Evolutionary conservation across 805 yeast species (phyloP), one percentile per base, ranked within the genome.

Genomic region (Sugiyamaella mastotermitis): DNA sequence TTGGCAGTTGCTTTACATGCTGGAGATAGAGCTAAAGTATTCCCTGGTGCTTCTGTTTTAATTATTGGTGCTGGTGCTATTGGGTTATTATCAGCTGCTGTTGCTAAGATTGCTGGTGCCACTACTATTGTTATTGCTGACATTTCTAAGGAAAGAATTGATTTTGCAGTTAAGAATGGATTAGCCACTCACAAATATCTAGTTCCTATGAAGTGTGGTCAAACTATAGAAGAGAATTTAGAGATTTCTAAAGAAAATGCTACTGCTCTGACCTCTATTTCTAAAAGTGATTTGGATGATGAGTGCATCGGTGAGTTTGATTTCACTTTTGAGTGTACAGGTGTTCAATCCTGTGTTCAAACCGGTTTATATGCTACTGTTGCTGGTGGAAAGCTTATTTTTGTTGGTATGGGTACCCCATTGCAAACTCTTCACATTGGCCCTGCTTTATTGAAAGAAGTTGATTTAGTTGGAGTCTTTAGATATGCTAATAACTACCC

Each of bases 1-100:
- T 65, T 85, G 53, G 71, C 86, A 15, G 95, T 86, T 35, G 95
- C 82, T 36, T 87, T 85, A 4, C 95, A 86, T 56, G 86, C 87
- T 7, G 70, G 76, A 37, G 79, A 76, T 55, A 66, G 74, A 33
- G 67, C 80, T 14, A 68, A 74, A 10, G 76, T 86, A 29, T 59
- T 52, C 44, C 74, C 85, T 40, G 86, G 86, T 49, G 53, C 67
- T 4, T 58, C 53, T 3, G 62, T 74, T 8, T 62, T 72, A 3
- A 56, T 68, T 9, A 64, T 73, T 37, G 78, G 78, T 6, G 77
- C 71, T 7, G 78, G 78, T 13, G 75, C 77, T 0, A 56, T 71
- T 10, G 78, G 78, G 2, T 72, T 80, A 52, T 78, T 83, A 80
- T 78, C 80, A 41, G 82, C 83, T 49, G 67, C 80, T 47, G 74